Conservation (phyloP, 169 alveolate genomes). For the Eimeria zaria region DNA sequence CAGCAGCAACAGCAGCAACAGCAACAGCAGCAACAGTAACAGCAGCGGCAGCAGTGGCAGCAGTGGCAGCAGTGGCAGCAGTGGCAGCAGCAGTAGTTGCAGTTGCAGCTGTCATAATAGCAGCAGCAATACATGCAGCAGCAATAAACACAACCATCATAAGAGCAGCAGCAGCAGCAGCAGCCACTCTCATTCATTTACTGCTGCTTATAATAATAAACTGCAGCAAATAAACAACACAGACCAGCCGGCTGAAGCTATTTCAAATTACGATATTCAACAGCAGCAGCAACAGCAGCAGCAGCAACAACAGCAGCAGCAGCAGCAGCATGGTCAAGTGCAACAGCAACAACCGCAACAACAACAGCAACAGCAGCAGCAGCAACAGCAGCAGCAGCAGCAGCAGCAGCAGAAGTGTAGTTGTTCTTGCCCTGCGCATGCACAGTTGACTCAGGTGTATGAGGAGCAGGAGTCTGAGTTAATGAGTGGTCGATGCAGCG, state of each 20-base stretch:
- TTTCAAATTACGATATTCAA: neutral
- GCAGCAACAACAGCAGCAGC: neutral
- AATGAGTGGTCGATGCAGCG: constrained; percentile 25
- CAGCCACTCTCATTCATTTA: too few relatives aligned
- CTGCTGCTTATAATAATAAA: too few relatives aligned
- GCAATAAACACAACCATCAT: too few relatives aligned
- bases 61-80: constrained; percentile 13
- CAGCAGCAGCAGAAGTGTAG: constrained; percentile 13
- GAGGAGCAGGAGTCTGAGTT: constrained; percentile 1
- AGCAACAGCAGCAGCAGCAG: neutral
- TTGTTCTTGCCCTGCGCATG: constrained; percentile 9
- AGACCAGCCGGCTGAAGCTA: too few relatives aligned
- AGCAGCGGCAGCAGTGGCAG: neutral
- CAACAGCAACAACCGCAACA: too few relatives aligned
- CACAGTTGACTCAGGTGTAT: neutral
- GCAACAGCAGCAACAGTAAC: neutral
- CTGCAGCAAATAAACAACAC: too few relatives aligned
- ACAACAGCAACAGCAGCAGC: too few relatives aligned
- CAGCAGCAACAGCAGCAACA: neutral
- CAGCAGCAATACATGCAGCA: neutral
- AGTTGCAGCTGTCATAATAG: too few relatives aligned
- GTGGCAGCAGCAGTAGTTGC: constrained; percentile 30
- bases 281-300: neutral
- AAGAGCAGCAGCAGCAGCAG: too few relatives aligned
- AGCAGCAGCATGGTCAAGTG: too few relatives aligned